Conservation (phyloP, 2,329 filamentous ascomycete species). For the Alternaria angustiovoidea region DNA sequence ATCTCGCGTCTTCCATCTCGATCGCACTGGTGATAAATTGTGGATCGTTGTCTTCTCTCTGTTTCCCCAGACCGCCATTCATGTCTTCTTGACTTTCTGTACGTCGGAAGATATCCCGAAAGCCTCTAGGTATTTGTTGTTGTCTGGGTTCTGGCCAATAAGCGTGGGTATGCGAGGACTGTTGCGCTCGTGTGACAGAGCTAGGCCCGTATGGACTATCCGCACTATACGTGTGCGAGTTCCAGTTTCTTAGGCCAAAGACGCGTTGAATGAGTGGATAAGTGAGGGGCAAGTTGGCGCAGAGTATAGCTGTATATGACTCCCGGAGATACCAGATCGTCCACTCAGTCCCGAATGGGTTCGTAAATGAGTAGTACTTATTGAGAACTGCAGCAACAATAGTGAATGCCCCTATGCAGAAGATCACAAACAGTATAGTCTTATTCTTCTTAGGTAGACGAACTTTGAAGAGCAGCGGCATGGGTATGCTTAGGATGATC, state of each 20-base stretch:
- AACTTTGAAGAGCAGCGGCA: conserved; percentile 57
- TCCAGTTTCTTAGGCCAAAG: conserved; percentile 50
- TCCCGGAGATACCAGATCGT: conserved; percentile 68
- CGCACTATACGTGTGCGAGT: conserved; percentile 28
- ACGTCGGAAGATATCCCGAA: conserved; percentile 22
- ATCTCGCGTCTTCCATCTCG: conserved; percentile 31
- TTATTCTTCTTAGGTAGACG: conserved; percentile 59
- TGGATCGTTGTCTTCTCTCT: conserved; percentile 22
- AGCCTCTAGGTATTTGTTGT: conserved; percentile 20
- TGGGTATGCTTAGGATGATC: conserved; percentile 56
- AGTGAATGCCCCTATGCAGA: conserved; percentile 61
- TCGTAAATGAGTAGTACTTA: conserved; percentile 68
- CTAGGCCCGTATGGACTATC: conserved; percentile 8
- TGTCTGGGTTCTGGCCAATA: conserved; percentile 23
- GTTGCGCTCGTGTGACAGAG: conserved; percentile 7
- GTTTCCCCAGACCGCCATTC: conserved; percentile 25
- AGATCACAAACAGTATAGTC: conserved; percentile 62
- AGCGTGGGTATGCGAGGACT: conserved; percentile 9
- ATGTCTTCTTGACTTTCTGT: conserved; percentile 37
- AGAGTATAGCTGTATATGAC: conserved; percentile 66
- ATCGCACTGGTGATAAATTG: conserved; percentile 39
- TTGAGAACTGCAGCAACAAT: conserved; percentile 67
- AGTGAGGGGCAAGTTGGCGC: conserved; percentile 68
- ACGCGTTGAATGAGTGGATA: conserved; percentile 65
- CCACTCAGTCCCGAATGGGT: conserved; percentile 65